Evolutionary conservation across 768 basidiomycete species (phyloP), one percentile per base, ranked within the genome.

Genomic region (Suillus decipiens): DNA sequence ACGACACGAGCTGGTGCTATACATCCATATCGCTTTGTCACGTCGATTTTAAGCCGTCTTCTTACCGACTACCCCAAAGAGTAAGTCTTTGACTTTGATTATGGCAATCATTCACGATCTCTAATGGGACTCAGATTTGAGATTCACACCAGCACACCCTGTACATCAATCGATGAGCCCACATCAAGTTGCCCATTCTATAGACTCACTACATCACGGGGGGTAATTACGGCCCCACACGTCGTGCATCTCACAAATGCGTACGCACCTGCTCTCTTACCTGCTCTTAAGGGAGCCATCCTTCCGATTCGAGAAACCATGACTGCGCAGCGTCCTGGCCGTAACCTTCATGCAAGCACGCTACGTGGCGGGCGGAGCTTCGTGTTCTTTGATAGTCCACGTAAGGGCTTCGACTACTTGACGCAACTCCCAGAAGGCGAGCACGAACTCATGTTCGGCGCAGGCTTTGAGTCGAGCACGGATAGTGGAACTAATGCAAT

Each of bases 21-120:
- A 34, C 88, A 91, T 63, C 87, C 89, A 0, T 92, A 92, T 71
- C 84, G 87, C 22, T 78, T 89, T 36, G 84, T 90, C 14, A 89
- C 88, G 1, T 80, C 81, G 2, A 79, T 90, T 31, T 73, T 90
- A 24, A 65, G 76, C 15, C 83, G 83, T 50, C 81, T 89, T 1
- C 73, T 89, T 7, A 64, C 75, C 12, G 75, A 77, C n/a, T 80
- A 87, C 65, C 73, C 81, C 12, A 73, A 83, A 24, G 60, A 61
- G 73, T 76, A 22, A 68, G 77, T 41, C 65, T 65, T 33, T 68
- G 57, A 39, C 66, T 17, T 17, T 69, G 28, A 53, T 7, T 34
- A 54, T 63, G 68, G 12, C 10, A 64, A 66, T 1, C 66, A 67
- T 51, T 51, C 17, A 28, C 28, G 50, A 51, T 9, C 22, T 41